Evolutionary conservation across 257 asterid genomes (phyloP), one percentile per base, ranked within the genome.

Genomic region (Solanum sejunctum): DNA sequence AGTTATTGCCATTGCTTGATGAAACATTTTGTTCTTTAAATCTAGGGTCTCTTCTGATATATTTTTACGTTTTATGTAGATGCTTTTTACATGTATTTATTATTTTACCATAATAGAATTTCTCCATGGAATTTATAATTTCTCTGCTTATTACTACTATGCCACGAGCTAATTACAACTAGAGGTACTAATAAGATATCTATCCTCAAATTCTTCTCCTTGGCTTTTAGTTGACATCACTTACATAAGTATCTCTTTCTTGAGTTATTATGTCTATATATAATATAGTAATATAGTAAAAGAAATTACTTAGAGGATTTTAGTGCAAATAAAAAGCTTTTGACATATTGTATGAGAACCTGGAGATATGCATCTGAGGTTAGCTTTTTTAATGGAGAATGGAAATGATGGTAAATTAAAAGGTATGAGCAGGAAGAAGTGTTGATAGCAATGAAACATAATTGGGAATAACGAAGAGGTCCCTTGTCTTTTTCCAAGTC

Each of bases 361-460:
- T 77, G 47, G 45, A 26, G 26, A 26, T 15, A 28, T 77, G 82
- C 82, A 77, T 10, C n/a, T 39, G 17, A 51, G 4, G 16, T 51
- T 77, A 23, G 26, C 63, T 28, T 61, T 61, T 82, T 45, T 41
- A 82, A 51, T 16, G 80, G 49, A 49, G 80, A 45, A 84, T 91
- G 96, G 95, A 92, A 82, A 91, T 93, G 98, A 93, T 91, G 96
- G 88, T 82, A 39, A 85, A 87, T 96, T 93, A 93, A 93, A 93
- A 93, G 95, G 93, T 93, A 82, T 91, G 94, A 93, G 96, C 90
- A 86, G 90, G 93, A 88, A 47, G 83, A 28, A 23, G 60, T 89
- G 91, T 66, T 90, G 92, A 89, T 89, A 82, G 92, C 84, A 49
- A 87, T 88, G 92, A 90, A 94, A 88, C 89, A 72, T 21, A 28